Evolutionary conservation across 768 basidiomycete genomes (phyloP), one percentile per base, ranked within the genome.

Genomic region (Phylloporus rhodoxanthus): DNA sequence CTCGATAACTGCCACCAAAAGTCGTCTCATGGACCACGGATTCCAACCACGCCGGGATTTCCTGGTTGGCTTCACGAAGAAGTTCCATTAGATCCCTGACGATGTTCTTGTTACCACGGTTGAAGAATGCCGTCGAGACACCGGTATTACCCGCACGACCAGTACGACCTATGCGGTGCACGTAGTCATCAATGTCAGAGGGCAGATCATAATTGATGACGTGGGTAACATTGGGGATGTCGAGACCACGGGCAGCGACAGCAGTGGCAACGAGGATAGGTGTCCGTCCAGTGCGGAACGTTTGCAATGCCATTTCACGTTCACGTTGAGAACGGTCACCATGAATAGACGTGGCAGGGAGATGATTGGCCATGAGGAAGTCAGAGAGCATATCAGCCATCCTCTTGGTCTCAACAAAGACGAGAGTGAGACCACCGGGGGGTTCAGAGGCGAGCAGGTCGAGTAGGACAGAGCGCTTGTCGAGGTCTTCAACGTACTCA

Each of bases 321-420:
- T 99, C 96, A 57, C 95, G 85, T 69, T 99, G 96, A 10, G 92
- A 88, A 57, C 96, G 87, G 66, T 99, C 96, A 42, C 96, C 96
- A 67, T 99, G 96, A 54, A 98, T 99, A 37, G 93, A 96, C 1
- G 95, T 98, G 11, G 96, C 92, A 25, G 85, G 84, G 54, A 96
- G 80, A 61, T 79, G 71, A 71, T 91, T 85, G 48, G 70, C 65
- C 72, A 90, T 82, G 59, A 99, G 76, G 79, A 94, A 99, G 65
- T 96, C 96, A 63, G 92, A 96, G 11, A 99, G 79, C 83, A 88
- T 89, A 61, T 99, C 96, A 26, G 96, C 96, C 93, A 97, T 98
- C 56, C 95, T 82, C 75, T 99, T 99, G 48, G 96, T 99, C 79
- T 99, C 96, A 53, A 98, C 95, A 68, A 99, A 99, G 61, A 99